Evolutionary conservation across 257 asterid species (phyloP).

Genomic region (Nicotiana tomentosiformis): DNA sequence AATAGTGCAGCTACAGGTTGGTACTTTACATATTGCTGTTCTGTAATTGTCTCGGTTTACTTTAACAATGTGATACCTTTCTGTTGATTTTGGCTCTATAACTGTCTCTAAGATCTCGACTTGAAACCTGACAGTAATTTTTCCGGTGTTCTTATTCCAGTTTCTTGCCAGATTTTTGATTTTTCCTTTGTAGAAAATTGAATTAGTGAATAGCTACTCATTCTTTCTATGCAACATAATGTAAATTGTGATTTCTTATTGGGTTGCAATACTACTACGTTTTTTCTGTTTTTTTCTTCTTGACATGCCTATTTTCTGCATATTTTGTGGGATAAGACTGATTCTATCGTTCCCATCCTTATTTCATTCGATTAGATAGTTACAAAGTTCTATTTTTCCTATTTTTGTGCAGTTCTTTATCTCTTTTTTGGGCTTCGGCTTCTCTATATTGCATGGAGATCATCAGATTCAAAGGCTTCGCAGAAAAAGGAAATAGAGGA

Average conservation of each 20-base stretch:
- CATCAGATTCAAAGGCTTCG: conserved; percentile 72
- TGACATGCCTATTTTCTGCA: neutral
- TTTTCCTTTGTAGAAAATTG: neutral
- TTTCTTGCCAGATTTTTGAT: neutral
- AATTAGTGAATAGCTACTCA: neutral
- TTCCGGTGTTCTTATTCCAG: neutral
- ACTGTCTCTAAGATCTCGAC: neutral
- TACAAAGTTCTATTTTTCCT: neutral
- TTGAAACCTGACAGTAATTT: neutral
- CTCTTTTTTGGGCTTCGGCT: conserved; percentile 86
- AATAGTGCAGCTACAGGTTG: conserved; percentile 90
- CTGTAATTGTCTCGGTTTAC: neutral
- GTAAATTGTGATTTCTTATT: neutral
- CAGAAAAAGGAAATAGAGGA: conserved; percentile 94
- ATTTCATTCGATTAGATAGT: neutral
- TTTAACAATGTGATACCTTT: neutral
- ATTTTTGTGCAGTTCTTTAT: conserved; percentile 70
- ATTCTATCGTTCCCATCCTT: neutral
- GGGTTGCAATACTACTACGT: neutral
- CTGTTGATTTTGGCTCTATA: neutral
- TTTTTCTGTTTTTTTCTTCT: neutral
- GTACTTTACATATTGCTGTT: neutral
- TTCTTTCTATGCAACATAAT: neutral
- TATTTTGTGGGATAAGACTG: neutral
- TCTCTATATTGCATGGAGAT: conserved; percentile 89